phyloP scores from a whole-genome alignment of 1,139 yeast genomes.

The Saccharomyces pastorianus region DNA sequence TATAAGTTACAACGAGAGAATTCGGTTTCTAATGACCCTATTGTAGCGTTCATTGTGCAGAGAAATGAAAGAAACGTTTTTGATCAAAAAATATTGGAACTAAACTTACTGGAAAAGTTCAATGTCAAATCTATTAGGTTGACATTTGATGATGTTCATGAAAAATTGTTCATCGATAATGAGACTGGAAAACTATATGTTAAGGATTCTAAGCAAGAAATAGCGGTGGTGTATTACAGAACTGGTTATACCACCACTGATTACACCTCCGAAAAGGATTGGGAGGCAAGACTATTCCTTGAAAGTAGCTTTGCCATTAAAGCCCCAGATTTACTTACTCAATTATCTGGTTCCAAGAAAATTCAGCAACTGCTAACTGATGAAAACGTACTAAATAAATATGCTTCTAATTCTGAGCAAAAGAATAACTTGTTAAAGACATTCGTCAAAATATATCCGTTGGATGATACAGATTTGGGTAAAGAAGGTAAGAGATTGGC shows the following conservation, averaged over 20 bases:
- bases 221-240: conserved; percentile 83
- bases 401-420: conserved; percentile 34
- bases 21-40: conserved; percentile 31
- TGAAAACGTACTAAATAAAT: conserved; percentile 39
- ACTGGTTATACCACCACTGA: conserved; percentile 82
- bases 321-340: conserved; percentile 84
- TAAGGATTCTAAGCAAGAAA: conserved; percentile 52
- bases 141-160: conserved; percentile 53
- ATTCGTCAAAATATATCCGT: conserved; percentile 78
- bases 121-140: conserved; percentile 57
- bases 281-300: conserved; percentile 70
- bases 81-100: conserved; percentile 84
- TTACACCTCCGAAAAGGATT: conserved; percentile 51
- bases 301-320: conserved; percentile 78
- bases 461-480: conserved; percentile 67
- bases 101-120: conserved; percentile 48
- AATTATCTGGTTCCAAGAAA: conserved; percentile 86
- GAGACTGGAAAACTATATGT: conserved; percentile 43
- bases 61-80: conserved; percentile 79
- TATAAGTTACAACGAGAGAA: conserved; percentile 38
- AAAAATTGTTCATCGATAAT: conserved; percentile 35
- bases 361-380: conserved; percentile 80
- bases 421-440: conserved; percentile 43
- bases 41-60: conserved; percentile 77
- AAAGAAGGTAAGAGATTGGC: conserved; percentile 58